A percentile compares a stretch with the other conserved stretches of the same genome.
Conservation (phyloP, 345 rosid species). For the Linum trigynum region DNA sequence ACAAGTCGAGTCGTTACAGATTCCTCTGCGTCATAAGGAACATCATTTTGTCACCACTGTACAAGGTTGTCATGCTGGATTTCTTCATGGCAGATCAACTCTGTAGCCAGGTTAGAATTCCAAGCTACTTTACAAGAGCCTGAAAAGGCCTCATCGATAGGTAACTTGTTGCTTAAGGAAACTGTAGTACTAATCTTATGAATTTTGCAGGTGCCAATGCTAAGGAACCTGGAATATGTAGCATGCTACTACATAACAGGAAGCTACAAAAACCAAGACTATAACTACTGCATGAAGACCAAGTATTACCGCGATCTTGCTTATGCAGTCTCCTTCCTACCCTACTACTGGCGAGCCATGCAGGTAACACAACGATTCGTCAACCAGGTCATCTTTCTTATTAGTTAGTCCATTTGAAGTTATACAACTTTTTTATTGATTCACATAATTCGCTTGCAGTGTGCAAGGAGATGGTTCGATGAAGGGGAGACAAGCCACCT, state of each 20-base stretch:
- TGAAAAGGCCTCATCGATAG: slow-evolving; percentile 3
- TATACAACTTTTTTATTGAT: neutral
- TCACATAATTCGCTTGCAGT: slow-evolving; percentile 32
- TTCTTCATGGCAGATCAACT: slow-evolving; percentile 99
- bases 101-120: slow-evolving; percentile 67
- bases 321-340: slow-evolving; percentile 90
- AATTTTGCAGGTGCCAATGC: slow-evolving; percentile 56
- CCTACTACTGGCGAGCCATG: slow-evolving; percentile 99
- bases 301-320: slow-evolving; percentile 76
- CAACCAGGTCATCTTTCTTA: neutral
- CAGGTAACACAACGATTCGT: slow-evolving; percentile 39
- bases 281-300: slow-evolving; percentile 70
- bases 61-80: slow-evolving; percentile 96
- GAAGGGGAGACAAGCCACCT: slow-evolving; percentile 71
- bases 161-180: neutral
- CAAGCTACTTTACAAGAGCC: neutral
- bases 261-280: slow-evolving; percentile 87
- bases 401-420: neutral
- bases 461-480: slow-evolving; percentile 93
- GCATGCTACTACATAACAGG: slow-evolving; percentile 90
- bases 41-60: slow-evolving; percentile 75
- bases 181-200: too few species aligned
- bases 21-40: slow-evolving; percentile 67
- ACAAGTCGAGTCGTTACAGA: slow-evolving; percentile 63
- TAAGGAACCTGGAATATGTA: slow-evolving; percentile 70